Percentiles rank a stretch among this genome's conserved stretches.
Conservation (phyloP, 148 eudicot genomes). For the Vaccinium corymbosum region DNA sequence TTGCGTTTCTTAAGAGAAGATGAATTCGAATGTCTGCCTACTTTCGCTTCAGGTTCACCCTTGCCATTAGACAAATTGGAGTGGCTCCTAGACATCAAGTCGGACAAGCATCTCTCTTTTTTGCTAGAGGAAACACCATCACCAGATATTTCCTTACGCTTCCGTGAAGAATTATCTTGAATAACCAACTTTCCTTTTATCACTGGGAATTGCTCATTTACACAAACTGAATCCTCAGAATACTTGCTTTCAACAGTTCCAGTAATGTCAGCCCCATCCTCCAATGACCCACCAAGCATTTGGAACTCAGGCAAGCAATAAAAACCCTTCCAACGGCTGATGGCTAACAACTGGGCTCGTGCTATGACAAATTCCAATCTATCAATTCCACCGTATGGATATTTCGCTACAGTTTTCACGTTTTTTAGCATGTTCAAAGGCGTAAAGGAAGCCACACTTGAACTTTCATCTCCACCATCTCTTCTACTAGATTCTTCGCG, state of each 20-base stretch:
- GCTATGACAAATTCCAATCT: constrained; percentile 39
- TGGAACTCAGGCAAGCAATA: constrained; percentile 40
- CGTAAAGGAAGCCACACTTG: constrained; percentile 36
- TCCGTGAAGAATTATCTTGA: constrained; percentile 31
- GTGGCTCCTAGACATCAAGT: constrained; percentile 24
- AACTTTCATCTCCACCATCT: constrained; percentile 46
- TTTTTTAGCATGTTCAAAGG: constrained; percentile 45
- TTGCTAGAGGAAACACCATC: constrained; percentile 21
- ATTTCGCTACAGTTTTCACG: constrained; percentile 41
- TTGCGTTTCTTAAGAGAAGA: constrained; percentile 30
- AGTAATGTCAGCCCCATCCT: constrained; percentile 29
- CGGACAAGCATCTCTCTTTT: constrained; percentile 36
- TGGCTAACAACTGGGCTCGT: constrained; percentile 56
- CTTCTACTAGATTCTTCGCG: constrained; percentile 34
- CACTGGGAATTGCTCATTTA: constrained; percentile 8
- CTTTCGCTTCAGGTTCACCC: constrained; percentile 19
- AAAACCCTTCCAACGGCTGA: constrained; percentile 64
- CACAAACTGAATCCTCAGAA: constrained; percentile 17
- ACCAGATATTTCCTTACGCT: constrained; percentile 32
- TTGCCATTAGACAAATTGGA: constrained; percentile 17
- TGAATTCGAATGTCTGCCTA: constrained; percentile 14
- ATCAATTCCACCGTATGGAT: constrained; percentile 32
- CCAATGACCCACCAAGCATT: constrained; percentile 30
- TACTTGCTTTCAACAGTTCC: constrained; percentile 17
- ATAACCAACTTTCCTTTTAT: constrained; percentile 20